phyloP scores from a whole-genome alignment of 805 yeast species.

The Myxozyma kluyveri region DNA sequence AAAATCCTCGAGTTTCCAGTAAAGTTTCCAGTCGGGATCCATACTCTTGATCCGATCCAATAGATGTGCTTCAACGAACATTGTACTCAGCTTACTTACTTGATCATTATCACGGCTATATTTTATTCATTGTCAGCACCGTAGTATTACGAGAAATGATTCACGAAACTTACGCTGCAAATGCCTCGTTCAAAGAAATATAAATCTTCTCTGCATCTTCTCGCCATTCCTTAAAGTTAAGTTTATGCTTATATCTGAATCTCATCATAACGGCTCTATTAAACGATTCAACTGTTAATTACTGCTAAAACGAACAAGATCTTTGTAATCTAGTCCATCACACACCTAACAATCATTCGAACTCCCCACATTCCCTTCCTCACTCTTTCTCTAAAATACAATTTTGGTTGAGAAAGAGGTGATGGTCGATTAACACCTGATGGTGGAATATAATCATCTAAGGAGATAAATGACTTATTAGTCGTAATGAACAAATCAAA shows the following conservation, averaged over 20 bases:
- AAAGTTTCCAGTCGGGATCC: conserved; percentile 19
- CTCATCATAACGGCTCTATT: conserved; percentile 6
- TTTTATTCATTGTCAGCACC: no score
- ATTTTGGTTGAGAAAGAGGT: conserved; percentile 6
- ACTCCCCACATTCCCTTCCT: conserved; percentile 4
- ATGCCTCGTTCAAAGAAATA: conserved; percentile 14
- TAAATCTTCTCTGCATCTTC: conserved; percentile 1
- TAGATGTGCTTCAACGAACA: conserved; percentile 19
- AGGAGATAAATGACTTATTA: neutral
- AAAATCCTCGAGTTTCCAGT: conserved; percentile 15
- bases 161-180: conserved; percentile 24
- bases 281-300: neutral
- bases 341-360: neutral
- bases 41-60: conserved; percentile 18
- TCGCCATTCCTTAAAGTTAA: neutral
- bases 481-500: neutral
- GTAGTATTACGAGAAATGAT: no score
- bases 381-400: neutral
- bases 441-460: conserved; percentile 28
- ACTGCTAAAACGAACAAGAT: neutral
- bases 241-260: conserved; percentile 4
- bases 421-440: conserved; percentile 21
- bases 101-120: conserved; percentile 2
- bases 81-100: conserved; percentile 9
- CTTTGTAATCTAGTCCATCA: no score